These are phyloP conservation scores for Cystobasidium onofrii DNA, from an alignment of 768 basidiomycete species.

Conservation along the genomic window DNA sequence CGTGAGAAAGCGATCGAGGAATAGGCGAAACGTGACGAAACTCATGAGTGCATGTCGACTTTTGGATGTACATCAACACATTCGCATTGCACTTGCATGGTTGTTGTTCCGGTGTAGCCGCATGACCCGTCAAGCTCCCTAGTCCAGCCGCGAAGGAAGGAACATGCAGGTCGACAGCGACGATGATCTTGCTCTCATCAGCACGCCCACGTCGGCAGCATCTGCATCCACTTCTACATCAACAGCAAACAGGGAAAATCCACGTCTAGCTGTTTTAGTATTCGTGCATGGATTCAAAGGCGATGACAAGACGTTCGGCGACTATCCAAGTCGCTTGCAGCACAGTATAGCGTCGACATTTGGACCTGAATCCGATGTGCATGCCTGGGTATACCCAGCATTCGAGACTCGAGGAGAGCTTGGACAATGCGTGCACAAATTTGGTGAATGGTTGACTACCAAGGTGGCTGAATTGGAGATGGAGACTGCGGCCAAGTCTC, in stretches of 20 bases:
- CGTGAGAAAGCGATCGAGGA: too few species aligned
- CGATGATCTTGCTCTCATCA: neutral
- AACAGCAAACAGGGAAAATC: neutral
- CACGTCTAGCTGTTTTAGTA: neutral
- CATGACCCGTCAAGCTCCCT: too few species aligned
- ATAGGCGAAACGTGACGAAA: too few species aligned
- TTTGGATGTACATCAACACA: too few species aligned
- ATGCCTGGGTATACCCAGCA: conserved; percentile 26
- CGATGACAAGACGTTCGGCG: conserved; percentile 29
- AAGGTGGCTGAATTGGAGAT: conserved; percentile 19
- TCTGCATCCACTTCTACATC: neutral
- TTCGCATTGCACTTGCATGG: too few species aligned
- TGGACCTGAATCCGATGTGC: neutral
- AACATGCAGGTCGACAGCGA: neutral
- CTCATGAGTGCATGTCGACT: too few species aligned
- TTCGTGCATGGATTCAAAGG: conserved; percentile 31
- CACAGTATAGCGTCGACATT: conserved; percentile 10
- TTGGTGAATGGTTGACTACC: conserved; percentile 25
- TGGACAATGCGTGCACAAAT: conserved; percentile 17
- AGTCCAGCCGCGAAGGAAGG: too few species aligned
- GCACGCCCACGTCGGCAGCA: neutral
- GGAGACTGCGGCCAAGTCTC: conserved; percentile 6
- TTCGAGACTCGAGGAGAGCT: conserved; percentile 26
- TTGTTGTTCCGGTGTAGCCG: too few species aligned
- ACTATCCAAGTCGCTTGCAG: conserved; percentile 24